Evolutionary conservation across 1,139 yeast genomes (phyloP).

Genomic region (Pichia norvegensis): DNA sequence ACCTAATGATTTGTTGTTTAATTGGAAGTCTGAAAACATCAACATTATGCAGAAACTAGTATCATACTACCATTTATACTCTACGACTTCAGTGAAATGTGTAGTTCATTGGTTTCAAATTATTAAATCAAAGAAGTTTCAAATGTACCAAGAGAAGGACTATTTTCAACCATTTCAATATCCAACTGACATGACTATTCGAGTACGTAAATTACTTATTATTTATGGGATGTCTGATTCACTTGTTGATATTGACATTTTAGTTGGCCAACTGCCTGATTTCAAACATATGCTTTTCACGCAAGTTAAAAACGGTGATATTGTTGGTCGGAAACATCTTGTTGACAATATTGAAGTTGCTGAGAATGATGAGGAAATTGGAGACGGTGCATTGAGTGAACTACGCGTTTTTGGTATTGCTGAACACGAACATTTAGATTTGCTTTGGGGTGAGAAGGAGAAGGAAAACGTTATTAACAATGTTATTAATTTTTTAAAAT

Average conservation of each 20-base stretch:
- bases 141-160: constrained; percentile 71
- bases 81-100: constrained; percentile 84
- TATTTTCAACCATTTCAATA: constrained; percentile 44
- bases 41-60: constrained; percentile 63
- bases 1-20: constrained; percentile 59
- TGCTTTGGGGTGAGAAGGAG: constrained; percentile 78
- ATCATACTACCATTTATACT: constrained; percentile 76
- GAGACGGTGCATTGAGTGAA: constrained; percentile 3
- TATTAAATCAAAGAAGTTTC: constrained; percentile 69
- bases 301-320: constrained; percentile 10
- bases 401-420: constrained; percentile 36
- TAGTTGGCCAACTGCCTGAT: constrained; percentile 50
- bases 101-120: constrained; percentile 98
- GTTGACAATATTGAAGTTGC: constrained; percentile 16
- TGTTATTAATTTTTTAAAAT: constrained; percentile 36
- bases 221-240: constrained; percentile 79
- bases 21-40: constrained; percentile 73
- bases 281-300: constrained; percentile 10
- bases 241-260: constrained; percentile 72
- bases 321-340: constrained; percentile 17
- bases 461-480: constrained; percentile 45
- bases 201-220: constrained; percentile 44
- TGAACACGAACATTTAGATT: constrained; percentile 76
- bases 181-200: constrained; percentile 35
- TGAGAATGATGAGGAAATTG: neutral